Base-by-base conservation (phyloP, 805 yeast species). In the Candida chilensis region DNA sequence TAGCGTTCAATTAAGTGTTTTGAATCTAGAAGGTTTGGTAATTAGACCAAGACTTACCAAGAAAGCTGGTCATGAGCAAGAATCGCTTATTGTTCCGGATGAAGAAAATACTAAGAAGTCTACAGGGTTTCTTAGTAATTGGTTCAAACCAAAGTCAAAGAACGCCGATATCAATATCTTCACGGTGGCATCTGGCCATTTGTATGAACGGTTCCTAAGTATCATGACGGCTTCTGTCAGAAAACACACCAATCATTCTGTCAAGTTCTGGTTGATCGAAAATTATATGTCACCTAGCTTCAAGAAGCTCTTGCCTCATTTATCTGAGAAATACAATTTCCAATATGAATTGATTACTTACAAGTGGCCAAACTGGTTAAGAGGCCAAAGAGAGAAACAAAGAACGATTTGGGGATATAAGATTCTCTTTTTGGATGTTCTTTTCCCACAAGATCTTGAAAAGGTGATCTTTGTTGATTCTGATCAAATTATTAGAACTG, bases 331-430 rank as follows among this genome's bases (percentile, higher is more conserved):
- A 32, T 72, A 70, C 44, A 73, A 74, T 1, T 81, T 84, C 45
- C 68, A 78, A 29, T 83, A 78, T 45, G 90, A 86, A 43, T 53
- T 86, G 27, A 63, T 92, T n/a, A 73, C 81, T 1, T 90, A 83
- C 51, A 79, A 81, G 38, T 90, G 98, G 98, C 98, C 98, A 10
- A 51, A 62, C 7, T 90, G 96, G 95, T 60, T 90, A 14, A 67
- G 88, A 29, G 67, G 67, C 3, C 97, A 90, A 54, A 52, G 78
- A 21, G 90, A 81, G 39, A 74, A 74, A 44, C 87, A 79, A 45
- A 65, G 96, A 37, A 74, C 78, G 3, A 74, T 86, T 30, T 84
- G 95, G 87, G 95, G 92, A 4, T 84, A 81, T 48, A 90, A 90
- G 50, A 78, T 88, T 20, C 55, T 90, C 30, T 86, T 90, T 43